These are phyloP conservation scores for Pichia cephalocereana DNA, from an alignment of 805 yeast species.

Conservation along the genomic window DNA sequence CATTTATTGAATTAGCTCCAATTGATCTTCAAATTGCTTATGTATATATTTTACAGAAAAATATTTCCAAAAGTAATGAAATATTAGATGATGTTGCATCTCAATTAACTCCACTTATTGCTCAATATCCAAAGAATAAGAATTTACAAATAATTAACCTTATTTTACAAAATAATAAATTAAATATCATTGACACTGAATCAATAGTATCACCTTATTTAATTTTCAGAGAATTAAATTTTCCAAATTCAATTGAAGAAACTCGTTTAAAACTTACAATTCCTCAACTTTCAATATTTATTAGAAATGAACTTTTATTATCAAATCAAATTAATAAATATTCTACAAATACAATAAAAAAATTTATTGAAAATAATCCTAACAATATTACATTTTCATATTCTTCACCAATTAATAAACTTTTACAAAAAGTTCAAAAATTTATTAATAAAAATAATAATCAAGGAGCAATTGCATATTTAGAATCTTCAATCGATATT, in stretches of 20 bases:
- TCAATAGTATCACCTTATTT: conserved; percentile 13
- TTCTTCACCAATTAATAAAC: conserved; percentile 10
- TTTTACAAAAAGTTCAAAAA: conserved; percentile 28
- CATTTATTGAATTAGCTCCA: conserved; percentile 45
- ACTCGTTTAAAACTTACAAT: conserved; percentile 26
- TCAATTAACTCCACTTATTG: not conserved
- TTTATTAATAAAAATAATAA: conserved; percentile 22
- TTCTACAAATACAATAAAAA: conserved; percentile 12
- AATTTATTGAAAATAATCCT: conserved; percentile 13
- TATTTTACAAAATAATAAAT: conserved; percentile 32
- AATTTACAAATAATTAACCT: conserved; percentile 29
- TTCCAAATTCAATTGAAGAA: conserved; percentile 23
- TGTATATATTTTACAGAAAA: conserved; percentile 33
- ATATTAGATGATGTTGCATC: conserved; percentile 30
- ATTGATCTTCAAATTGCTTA: conserved; percentile 53
- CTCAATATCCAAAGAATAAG: conserved; percentile 24
- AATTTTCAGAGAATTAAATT: conserved; percentile 23
- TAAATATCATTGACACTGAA: conserved; percentile 18
- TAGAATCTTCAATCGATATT: conserved; percentile 23
- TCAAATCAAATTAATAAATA: conserved; percentile 31
- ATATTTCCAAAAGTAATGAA: conserved; percentile 25
- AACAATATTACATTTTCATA: not conserved
- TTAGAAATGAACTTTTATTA: conserved; percentile 37
- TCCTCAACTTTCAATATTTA: conserved; percentile 32
- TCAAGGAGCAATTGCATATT: conserved; percentile 26